Base-by-base conservation (phyloP, 306 rosid genomes). In the Ammopiptanthus mongolicus region DNA sequence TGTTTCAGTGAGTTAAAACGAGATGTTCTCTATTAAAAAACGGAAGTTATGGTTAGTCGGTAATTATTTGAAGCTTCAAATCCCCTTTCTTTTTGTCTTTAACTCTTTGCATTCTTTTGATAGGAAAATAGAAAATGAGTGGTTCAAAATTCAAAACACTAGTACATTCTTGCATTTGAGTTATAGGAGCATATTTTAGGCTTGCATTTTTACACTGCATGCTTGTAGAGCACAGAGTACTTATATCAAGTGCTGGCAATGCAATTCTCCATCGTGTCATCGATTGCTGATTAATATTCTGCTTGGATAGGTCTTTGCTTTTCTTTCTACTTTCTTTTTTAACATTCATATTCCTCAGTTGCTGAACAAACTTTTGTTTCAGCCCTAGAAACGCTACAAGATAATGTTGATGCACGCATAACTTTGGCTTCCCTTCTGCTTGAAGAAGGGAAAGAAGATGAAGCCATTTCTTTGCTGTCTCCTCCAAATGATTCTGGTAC, bases 371-470 rank as follows among this genome's bases (percentile, higher is more conserved):
- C 62, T 83, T 72, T 67, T 37, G 52, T 74, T 84, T 80, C 90
- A 91, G 97, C 89, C 62, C 78, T 94, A 3, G 82, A 90, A 84
- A 81, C 82, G 44, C 81, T 84, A 59, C 76, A 83, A 65, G 89
- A 88, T 78, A 82, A 94, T 77, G 82, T 91, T 78, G 89, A 87
- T 79, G 87, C 89, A 5, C 88, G 98, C 14, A 83, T 91, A 58
- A 80, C 85, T 74, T 84, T 94, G 85, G 88, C 95, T 78, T 91
- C 95, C 76, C 90, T 94, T 79, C 90, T 94, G 25, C 88, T 94
- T 60, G 97, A 91, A 80, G 95, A 94, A 78, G 87, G 71, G 78
- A 88, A 84, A 77, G 86, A 75, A 72, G 92, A 87, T 73, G 98
- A 94, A 77, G 98, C 93, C 65, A 86, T 90, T 77, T 84, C 85